Evolutionary conservation across 2,329 filamentous ascomycete genomes (phyloP).

Genomic region (Aspergillus tanneri): DNA sequence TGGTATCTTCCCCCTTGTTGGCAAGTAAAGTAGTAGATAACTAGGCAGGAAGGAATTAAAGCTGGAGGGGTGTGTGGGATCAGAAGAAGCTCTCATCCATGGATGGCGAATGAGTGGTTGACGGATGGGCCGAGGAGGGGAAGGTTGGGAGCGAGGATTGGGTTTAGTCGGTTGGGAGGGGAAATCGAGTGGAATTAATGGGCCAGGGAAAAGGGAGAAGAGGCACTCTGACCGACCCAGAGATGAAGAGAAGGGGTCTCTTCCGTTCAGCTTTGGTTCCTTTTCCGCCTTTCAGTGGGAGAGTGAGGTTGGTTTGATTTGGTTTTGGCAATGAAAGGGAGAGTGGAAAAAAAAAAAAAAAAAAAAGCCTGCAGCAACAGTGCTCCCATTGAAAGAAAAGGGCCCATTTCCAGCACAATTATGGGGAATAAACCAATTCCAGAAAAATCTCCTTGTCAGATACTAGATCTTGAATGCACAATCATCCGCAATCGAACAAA

Average conservation of each 20-base stretch:
- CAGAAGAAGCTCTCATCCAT: conserved; percentile 17
- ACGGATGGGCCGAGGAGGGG: conserved; percentile 15
- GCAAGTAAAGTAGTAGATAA: neutral
- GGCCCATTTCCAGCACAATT: neutral
- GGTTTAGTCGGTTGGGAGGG: conserved; percentile 25
- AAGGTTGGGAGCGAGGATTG: conserved; percentile 17
- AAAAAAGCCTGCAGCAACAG: no score
- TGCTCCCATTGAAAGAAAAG: no score
- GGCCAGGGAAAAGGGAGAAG: neutral
- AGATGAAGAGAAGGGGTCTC: neutral
- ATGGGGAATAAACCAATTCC: neutral
- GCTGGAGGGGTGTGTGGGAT: conserved; percentile 11
- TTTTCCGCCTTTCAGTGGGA: neutral
- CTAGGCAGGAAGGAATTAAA: conserved; percentile 6
- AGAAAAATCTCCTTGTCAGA: neutral
- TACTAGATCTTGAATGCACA: no score
- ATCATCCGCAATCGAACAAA: no score
- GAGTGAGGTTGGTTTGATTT: neutral
- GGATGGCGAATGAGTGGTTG: conserved; percentile 9
- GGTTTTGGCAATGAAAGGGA: no score
- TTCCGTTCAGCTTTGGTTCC: neutral
- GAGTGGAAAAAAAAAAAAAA: no score
- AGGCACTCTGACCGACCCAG: neutral
- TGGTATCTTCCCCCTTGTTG: conserved; percentile 1
- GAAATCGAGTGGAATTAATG: conserved; percentile 7